phyloP scores from a whole-genome alignment of 257 asterid species.

The Striga asiatica region DNA sequence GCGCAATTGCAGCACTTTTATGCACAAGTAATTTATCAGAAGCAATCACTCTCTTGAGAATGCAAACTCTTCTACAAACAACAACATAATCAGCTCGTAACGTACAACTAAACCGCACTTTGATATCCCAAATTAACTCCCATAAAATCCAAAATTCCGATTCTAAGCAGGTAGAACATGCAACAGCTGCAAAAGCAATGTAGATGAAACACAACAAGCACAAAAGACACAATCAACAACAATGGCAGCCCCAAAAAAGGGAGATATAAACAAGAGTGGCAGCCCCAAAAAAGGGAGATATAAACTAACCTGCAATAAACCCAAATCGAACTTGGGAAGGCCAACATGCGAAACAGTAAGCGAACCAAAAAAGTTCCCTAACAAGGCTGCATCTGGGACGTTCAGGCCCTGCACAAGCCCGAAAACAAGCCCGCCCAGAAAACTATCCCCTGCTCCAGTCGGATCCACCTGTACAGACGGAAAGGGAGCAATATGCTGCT shows the following conservation, averaged over 20 bases:
- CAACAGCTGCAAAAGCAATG: neutral
- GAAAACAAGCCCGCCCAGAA: constrained; percentile 77
- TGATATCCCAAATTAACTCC: neutral
- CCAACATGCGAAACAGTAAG: constrained; percentile 80
- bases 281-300: neutral
- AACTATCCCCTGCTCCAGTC: constrained; percentile 97
- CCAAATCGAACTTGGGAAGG: constrained; percentile 57
- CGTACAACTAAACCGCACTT: neutral
- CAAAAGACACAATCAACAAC: neutral
- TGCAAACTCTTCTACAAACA: neutral
- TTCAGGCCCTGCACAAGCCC: constrained; percentile 67
- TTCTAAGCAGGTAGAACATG: neutral
- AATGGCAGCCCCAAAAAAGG: neutral
- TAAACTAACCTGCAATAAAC: constrained; percentile 58
- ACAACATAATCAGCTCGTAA: neutral
- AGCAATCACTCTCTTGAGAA: neutral
- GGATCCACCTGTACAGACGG: constrained; percentile 80
- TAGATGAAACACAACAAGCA: neutral
- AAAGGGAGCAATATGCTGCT: constrained; percentile 62
- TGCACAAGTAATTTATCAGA: neutral
- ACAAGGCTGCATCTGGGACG: constrained; percentile 75
- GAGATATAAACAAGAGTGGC: constrained; percentile 2
- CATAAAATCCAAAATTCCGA: neutral
- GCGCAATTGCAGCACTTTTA: neutral
- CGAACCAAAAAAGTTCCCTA: constrained; percentile 88